phyloP scores from a whole-genome alignment of 2,329 filamentous ascomycete genomes.

The Colletotrichum sp. region DNA sequence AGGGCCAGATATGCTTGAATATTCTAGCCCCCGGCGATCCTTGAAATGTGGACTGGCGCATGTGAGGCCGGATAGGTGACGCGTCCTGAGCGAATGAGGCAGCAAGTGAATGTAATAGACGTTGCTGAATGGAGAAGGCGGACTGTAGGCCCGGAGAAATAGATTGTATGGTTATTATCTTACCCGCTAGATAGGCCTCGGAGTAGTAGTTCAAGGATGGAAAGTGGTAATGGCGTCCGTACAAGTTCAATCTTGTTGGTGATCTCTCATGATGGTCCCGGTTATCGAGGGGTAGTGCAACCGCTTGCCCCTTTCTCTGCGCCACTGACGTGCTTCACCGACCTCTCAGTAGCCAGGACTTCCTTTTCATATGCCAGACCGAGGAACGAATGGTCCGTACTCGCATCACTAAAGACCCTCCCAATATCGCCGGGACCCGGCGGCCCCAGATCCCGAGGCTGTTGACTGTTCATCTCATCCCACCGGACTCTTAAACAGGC shows the following conservation, averaged over 20 bases:
- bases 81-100: conserved; percentile 8
- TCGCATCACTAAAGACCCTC: neutral
- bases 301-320: neutral
- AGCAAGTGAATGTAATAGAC: neutral
- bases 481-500: neutral
- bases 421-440: neutral
- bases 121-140: neutral
- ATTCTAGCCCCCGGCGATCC: neutral
- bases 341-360: neutral
- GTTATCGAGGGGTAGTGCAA: neutral
- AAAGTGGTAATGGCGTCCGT: conserved; percentile 9
- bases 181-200: neutral
- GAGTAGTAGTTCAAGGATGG: neutral
- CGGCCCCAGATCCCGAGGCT: neutral
- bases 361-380: neutral
- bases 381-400: neutral
- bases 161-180: neutral
- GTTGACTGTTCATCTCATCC: neutral
- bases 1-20: conserved; percentile 9
- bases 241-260: neutral
- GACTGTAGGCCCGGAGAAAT: neutral
- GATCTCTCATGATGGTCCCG: neutral
- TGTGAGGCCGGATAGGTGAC: neutral
- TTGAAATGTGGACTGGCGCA: neutral
- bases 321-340: neutral